Conservation (phyloP, 805 yeast species). For the Yarrowia sp. region DNA sequence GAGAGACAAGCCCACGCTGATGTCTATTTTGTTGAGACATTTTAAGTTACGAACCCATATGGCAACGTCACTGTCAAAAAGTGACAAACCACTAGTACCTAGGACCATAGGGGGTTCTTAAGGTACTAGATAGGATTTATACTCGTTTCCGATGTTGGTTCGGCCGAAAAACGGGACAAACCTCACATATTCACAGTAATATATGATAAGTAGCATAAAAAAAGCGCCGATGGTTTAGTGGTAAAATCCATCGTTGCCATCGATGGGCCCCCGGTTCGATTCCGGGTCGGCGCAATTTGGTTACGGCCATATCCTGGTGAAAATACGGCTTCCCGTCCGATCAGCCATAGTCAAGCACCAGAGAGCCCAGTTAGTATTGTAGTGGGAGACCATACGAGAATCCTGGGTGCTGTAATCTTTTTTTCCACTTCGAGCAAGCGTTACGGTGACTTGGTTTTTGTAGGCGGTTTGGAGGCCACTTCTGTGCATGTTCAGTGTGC, state of each 20-base stretch:
- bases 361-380: constrained; percentile 37
- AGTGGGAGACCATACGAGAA: constrained; percentile 38
- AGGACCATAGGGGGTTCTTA: too few species aligned
- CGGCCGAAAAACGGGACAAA: too few species aligned
- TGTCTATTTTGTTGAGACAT: too few species aligned
- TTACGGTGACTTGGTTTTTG: not conserved
- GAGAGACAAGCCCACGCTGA: too few species aligned
- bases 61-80: too few species aligned
- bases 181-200: too few species aligned
- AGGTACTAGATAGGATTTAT: too few species aligned
- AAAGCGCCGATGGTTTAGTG: constrained; percentile 38
- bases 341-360: constrained; percentile 38
- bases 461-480: not conserved
- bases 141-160: too few species aligned
- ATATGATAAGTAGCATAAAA: too few species aligned
- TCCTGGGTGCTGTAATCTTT: constrained; percentile 34
- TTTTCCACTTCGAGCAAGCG: not conserved
- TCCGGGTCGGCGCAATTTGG: constrained; percentile 36
- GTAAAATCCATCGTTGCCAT: constrained; percentile 37
- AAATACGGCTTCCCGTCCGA: constrained; percentile 33
- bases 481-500: not conserved
- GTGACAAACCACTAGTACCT: too few species aligned
- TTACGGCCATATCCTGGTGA: constrained; percentile 38
- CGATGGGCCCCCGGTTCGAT: constrained; percentile 38
- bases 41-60: too few species aligned